A percentile compares a stretch with the other conserved stretches of the same genome.
Conservation (phyloP, 2,329 filamentous ascomycete species). For the Aspergillus glaucus region DNA sequence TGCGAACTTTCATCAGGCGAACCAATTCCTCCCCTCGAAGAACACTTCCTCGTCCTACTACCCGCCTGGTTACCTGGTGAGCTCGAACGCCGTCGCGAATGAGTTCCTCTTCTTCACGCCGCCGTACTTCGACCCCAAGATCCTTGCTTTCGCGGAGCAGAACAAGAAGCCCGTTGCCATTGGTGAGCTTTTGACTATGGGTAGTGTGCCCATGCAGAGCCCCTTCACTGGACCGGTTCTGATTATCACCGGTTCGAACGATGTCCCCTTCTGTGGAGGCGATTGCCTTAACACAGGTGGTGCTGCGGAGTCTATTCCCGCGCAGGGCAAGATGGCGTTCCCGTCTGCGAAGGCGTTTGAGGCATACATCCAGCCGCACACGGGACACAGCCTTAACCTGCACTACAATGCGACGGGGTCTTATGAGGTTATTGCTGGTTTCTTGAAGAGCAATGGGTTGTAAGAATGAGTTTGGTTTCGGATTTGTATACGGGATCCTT, state of each 20-base stretch:
- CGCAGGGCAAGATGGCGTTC: slow-evolving; percentile 7
- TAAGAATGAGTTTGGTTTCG: neutral
- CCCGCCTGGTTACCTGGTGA: slow-evolving; percentile 18
- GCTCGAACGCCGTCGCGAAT: slow-evolving; percentile 8
- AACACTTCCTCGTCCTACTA: slow-evolving; percentile 4
- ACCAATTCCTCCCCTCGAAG: slow-evolving; percentile 1
- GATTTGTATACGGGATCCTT: neutral
- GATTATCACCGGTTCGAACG: slow-evolving; percentile 17
- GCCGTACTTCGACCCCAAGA: slow-evolving; percentile 8
- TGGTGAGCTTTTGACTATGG: slow-evolving; percentile 19
- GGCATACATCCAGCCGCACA: slow-evolving; percentile 18
- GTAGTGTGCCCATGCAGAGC: slow-evolving; percentile 5
- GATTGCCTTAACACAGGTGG: slow-evolving; percentile 20
- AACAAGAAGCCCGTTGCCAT: slow-evolving; percentile 20
- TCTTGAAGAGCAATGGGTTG: neutral
- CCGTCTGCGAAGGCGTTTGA: slow-evolving; percentile 12
- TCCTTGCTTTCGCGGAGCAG: slow-evolving; percentile 12
- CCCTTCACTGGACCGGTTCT: slow-evolving; percentile 19
- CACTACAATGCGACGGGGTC: slow-evolving; percentile 21
- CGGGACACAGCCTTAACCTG: slow-evolving; percentile 24
- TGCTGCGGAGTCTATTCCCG: slow-evolving; percentile 7
- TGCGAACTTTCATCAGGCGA: slow-evolving; percentile 14
- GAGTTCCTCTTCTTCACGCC: slow-evolving; percentile 12
- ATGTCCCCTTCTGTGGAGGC: slow-evolving; percentile 19
- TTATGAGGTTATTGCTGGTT: slow-evolving; percentile 11